A percentile compares a stretch with the other conserved stretches of the same genome.
Conservation (phyloP, 2,329 filamentous ascomycete species). For the Fusarium pseudograminearum region DNA sequence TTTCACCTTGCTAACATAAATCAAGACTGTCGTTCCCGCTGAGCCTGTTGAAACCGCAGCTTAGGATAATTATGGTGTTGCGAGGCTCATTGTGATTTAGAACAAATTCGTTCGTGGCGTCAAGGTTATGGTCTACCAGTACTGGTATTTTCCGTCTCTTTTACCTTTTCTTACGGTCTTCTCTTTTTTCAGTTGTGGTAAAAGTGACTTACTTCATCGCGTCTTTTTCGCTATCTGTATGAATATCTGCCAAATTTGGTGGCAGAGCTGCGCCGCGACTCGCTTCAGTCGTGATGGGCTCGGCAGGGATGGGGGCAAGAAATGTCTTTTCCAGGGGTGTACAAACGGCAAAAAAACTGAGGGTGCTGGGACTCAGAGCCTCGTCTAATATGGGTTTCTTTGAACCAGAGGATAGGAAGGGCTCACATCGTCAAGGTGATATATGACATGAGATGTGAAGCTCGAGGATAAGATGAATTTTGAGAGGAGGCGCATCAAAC, state of each 20-base stretch:
- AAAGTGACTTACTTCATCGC: conserved; percentile 46
- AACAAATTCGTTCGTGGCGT: conserved; percentile 46
- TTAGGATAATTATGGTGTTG: conserved; percentile 41
- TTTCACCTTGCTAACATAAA: conserved; percentile 21
- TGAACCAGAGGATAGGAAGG: conserved; percentile 30
- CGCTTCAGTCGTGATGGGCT: conserved; percentile 22
- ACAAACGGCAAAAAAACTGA: conserved; percentile 40
- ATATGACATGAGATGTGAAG: conserved; percentile 26
- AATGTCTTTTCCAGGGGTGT: conserved; percentile 38
- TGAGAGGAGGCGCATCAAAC: conserved; percentile 40
- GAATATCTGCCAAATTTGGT: conserved; percentile 44
- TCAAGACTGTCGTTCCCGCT: conserved; percentile 47
- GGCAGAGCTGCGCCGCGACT: conserved; percentile 34
- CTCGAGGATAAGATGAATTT: conserved; percentile 37
- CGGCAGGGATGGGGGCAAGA: conserved; percentile 30
- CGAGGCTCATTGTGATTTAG: conserved; percentile 40
- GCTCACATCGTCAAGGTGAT: conserved; percentile 23
- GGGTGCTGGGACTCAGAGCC: conserved; percentile 19
- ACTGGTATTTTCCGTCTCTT: conserved; percentile 42
- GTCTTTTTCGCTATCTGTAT: conserved; percentile 46
- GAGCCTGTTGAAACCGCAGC: conserved; percentile 55
- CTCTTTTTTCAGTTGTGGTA: conserved; percentile 33
- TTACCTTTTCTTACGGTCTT: conserved; percentile 30
- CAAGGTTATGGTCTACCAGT: conserved; percentile 46
- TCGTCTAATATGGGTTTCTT: conserved; percentile 4